Evolutionary conservation across 139 green algal genomes (phyloP).

Genomic region (Edaphochlamys debaryana): DNA sequence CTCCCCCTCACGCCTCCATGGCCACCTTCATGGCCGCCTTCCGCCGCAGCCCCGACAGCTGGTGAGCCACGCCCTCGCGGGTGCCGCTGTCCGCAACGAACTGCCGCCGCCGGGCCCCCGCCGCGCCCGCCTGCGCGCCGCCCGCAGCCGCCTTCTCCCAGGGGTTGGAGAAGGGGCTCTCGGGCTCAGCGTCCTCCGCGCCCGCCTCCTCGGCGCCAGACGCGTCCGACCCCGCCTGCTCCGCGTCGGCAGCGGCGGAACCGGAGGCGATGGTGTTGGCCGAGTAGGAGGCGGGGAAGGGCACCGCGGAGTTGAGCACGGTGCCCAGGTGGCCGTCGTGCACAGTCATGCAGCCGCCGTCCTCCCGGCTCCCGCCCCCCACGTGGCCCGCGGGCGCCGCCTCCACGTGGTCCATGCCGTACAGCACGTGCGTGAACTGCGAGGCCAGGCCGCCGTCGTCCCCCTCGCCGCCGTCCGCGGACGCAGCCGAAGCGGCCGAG

Average conservation of each 20-base stretch:
- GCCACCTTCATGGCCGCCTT: constrained; percentile 32
- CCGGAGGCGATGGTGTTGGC: not conserved
- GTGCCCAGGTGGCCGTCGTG: constrained; percentile 18
- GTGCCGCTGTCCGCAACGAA: constrained; percentile 6
- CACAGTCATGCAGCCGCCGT: not conserved
- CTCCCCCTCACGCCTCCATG: not conserved
- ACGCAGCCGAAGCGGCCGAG: not conserved
- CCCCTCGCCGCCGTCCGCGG: not conserved
- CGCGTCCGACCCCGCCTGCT: not conserved
- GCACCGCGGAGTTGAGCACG: constrained; percentile 10
- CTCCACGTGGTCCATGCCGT: not conserved
- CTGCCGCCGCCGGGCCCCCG: not conserved
- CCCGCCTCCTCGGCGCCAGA: not conserved
- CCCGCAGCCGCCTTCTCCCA: not conserved
- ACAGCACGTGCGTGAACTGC: constrained; percentile 21
- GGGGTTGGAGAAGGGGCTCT: constrained; percentile 11
- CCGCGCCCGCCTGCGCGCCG: not conserved
- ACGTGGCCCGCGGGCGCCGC: too few relatives aligned
- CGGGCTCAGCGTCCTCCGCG: not conserved
- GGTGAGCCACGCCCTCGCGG: constrained; percentile 31
- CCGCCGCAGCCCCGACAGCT: constrained; percentile 40
- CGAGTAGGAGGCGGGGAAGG: not conserved
- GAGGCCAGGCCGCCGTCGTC: not conserved
- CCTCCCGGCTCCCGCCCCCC: too few relatives aligned
- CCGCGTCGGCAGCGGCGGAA: not conserved